These are phyloP conservation scores for Bruguiera parviflora DNA, from an alignment of 345 rosid genomes.

Conservation along the genomic window DNA sequence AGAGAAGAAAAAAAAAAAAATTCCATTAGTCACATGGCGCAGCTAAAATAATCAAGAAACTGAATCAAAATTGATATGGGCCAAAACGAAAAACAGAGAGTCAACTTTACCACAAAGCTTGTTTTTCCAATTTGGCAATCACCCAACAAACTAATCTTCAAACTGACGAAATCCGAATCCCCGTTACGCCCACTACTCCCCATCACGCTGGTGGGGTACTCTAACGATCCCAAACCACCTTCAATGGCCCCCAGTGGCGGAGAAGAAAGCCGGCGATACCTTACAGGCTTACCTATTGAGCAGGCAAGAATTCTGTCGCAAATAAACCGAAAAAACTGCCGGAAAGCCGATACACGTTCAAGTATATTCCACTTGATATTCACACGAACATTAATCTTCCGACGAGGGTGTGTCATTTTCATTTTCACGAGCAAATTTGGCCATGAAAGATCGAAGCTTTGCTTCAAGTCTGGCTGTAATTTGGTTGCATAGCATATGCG, in stretches of 20 bases:
- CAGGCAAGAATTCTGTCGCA: conserved; percentile 80
- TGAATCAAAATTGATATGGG: no score
- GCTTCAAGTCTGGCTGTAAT: conserved; percentile 10
- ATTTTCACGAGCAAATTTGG: conserved; percentile 30
- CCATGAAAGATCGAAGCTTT: conserved; percentile 28
- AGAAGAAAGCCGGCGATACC: conserved; percentile 55
- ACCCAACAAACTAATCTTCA: conserved; percentile 90
- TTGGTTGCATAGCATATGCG: neutral
- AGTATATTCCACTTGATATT: conserved; percentile 53
- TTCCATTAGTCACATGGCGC: neutral
- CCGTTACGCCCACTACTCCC: conserved; percentile 33
- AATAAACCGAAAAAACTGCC: conserved; percentile 56
- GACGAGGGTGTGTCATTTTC: conserved; percentile 55
- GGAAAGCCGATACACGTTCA: conserved; percentile 53
- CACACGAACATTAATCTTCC: conserved; percentile 43
- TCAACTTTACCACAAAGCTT: conserved; percentile 64
- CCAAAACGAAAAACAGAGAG: neutral
- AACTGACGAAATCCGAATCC: conserved; percentile 72
- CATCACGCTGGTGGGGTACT: conserved; percentile 19
- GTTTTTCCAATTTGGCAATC: conserved; percentile 95
- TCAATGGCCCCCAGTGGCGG: conserved; percentile 28
- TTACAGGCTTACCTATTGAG: conserved; percentile 51
- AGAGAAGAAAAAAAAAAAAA: neutral
- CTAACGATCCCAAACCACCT: neutral
- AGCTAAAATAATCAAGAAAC: neutral